phyloP scores from a whole-genome alignment of 768 basidiomycete species.

The Russula ochroleuca region DNA sequence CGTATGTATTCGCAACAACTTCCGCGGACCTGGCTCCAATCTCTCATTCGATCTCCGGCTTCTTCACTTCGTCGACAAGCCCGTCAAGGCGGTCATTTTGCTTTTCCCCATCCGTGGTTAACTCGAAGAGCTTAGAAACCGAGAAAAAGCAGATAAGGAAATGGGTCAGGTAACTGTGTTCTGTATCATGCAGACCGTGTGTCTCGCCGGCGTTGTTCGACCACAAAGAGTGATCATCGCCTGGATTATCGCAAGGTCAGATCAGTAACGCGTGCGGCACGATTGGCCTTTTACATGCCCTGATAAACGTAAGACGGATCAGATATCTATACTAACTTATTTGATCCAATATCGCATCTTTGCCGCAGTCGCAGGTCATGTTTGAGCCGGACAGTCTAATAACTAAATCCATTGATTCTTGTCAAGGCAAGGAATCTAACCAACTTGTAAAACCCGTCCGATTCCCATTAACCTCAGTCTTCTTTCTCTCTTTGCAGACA shows the following conservation, averaged over 20 bases:
- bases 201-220: slow-evolving; percentile 25
- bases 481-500: slow-evolving; percentile 39
- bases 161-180: too few species aligned
- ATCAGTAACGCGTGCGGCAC: slow-evolving; percentile 36
- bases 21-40: neutral
- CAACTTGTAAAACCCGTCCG: too few species aligned
- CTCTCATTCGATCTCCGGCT: slow-evolving; percentile 43
- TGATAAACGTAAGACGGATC: slow-evolving; percentile 61
- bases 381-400: too few species aligned
- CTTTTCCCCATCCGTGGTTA: slow-evolving; percentile 70
- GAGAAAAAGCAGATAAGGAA: too few species aligned
- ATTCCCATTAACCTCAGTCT: neutral
- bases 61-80: slow-evolving; percentile 61
- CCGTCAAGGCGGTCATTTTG: slow-evolving; percentile 78
- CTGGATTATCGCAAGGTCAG: slow-evolving; percentile 16
- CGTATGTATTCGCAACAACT: neutral
- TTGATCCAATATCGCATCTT: slow-evolving; percentile 36
- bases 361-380: slow-evolving; percentile 31
- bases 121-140: too few species aligned
- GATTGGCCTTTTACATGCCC: slow-evolving; percentile 37
- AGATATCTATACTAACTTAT: neutral
- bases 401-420: too few species aligned
- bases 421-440: too few species aligned
- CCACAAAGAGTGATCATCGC: neutral
- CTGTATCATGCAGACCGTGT: slow-evolving; percentile 89